phyloP scores from a whole-genome alignment of 2,329 filamentous ascomycete species.

The Bipolaris sorokiniana region DNA sequence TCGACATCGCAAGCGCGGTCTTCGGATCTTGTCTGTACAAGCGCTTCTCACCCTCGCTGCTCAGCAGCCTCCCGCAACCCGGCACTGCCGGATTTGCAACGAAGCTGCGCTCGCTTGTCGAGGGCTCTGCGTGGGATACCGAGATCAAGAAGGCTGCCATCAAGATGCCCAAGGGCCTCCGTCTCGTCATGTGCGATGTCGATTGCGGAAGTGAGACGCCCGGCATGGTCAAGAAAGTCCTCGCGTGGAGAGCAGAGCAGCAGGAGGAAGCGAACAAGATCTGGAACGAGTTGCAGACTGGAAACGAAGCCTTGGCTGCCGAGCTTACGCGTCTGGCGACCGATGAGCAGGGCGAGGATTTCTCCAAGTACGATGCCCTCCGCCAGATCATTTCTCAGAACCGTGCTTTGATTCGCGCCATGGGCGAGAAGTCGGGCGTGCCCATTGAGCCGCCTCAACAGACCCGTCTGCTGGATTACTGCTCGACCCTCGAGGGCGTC shows the following conservation, averaged over 20 bases:
- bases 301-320: constrained; percentile 73
- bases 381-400: constrained; percentile 59
- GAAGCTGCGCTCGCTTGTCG: constrained; percentile 69
- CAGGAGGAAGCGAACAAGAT: constrained; percentile 68
- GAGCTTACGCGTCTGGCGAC: constrained; percentile 64
- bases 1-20: constrained; percentile 91
- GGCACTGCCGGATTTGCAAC: constrained; percentile 70
- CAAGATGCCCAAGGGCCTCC: constrained; percentile 72
- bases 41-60: constrained; percentile 83
- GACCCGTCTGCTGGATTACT: constrained; percentile 80
- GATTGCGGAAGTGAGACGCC: constrained; percentile 93
- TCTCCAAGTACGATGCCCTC: constrained; percentile 58
- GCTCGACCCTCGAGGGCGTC: constrained; percentile 75
- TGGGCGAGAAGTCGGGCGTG: constrained; percentile 76
- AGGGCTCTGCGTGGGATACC: constrained; percentile 74
- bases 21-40: constrained; percentile 91
- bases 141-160: constrained; percentile 74
- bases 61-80: constrained; percentile 70
- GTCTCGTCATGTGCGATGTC: constrained; percentile 92
- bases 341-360: constrained; percentile 43
- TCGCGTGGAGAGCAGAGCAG: constrained; percentile 77
- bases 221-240: constrained; percentile 91
- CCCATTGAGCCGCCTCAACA: constrained; percentile 90
- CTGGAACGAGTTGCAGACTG: constrained; percentile 75
- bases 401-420: constrained; percentile 70